Base-by-base conservation (phyloP, 148 eudicot genomes). In the Talinum fruticosum region DNA sequence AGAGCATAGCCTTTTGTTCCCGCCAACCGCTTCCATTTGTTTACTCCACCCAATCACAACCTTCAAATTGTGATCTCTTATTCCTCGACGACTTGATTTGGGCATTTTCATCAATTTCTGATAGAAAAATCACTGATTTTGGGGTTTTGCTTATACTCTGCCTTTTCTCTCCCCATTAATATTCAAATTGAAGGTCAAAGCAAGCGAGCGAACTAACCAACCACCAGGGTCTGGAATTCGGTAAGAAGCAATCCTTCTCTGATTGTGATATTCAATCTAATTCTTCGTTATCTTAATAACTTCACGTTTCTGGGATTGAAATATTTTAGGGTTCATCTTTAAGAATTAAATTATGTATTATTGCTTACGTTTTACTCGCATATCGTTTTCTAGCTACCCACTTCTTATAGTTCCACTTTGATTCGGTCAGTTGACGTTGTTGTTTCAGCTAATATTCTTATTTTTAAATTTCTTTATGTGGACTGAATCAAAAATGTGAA, bases 371-470 rank as follows among this genome's bases (percentile, higher is more conserved):
- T 82, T 73, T 69, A 87, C 89, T 81, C 86, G 71, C 71, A 68
- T 73, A 59, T 85, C 90, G 45, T 35, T 72, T 53, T 86, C 90
- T 62, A 14, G 1, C 74, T 30, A 85, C 86, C 89, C 78, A 78
- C 80, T 75, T 74, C 34, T 74, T 74, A 21, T 90, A 75, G 69
- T 91, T 92, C 90, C 82, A 83, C 85, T 90, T 87, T 66, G 74
- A 57, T 62, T 82, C 49, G 76, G 51, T 83, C n/a, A 64, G 33
- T 75, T 79, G 81, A 89, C 83, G 90, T 75, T 73, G 62, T 30
- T 76, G 70, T 69, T 83, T 83, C 82, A 86, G 84, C 92, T 81
- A 77, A 82, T 78, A 24, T 45, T 69, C 30, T 34, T 5, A 2
- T 47, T 19, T 72, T 28, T 67, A 51, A 23, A 24, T n/a, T 49